A percentile compares a stretch with the other conserved stretches of the same genome.
Conservation (phyloP, 2,329 filamentous ascomycete genomes). For the Blastomyces parvus region DNA sequence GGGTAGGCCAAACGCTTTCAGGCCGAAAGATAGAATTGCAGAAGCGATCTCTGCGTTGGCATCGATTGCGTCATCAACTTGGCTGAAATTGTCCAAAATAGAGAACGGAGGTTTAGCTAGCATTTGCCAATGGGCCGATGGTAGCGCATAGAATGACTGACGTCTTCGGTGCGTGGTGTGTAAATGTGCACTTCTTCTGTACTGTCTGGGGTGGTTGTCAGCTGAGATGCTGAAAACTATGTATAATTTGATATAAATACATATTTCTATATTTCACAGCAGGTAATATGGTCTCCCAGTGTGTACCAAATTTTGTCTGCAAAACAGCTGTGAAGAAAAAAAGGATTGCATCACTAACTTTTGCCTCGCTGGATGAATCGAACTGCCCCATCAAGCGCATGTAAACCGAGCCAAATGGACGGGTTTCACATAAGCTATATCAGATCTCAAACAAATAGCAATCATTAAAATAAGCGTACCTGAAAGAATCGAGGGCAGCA, state of each 20-base stretch:
- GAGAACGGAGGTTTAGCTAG: slow-evolving; percentile 74
- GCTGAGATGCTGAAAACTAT: not conserved
- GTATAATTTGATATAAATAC: not conserved
- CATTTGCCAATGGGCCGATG: slow-evolving; percentile 71
- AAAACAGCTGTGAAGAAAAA: not conserved
- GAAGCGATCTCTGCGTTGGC: slow-evolving; percentile 74
- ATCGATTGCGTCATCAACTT: slow-evolving; percentile 80
- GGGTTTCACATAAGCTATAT: not conserved
- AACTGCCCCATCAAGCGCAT: not conserved
- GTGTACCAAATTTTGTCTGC: not conserved
- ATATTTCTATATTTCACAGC: not conserved
- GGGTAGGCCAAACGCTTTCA: slow-evolving; percentile 56
- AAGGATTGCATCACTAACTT: not conserved
- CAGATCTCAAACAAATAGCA: not conserved
- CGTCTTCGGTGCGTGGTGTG: slow-evolving; percentile 85
- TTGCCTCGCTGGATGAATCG: not conserved
- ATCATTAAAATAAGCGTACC: slow-evolving; percentile 48
- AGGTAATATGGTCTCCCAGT: not conserved
- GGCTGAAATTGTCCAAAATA: slow-evolving; percentile 66
- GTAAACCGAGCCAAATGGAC: slow-evolving; percentile 10
- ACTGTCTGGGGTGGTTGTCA: slow-evolving; percentile 52
- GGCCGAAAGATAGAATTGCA: slow-evolving; percentile 60
- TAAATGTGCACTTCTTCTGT: slow-evolving; percentile 73
- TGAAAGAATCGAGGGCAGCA: slow-evolving; percentile 77
- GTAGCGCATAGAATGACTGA: slow-evolving; percentile 86